phyloP scores from a whole-genome alignment of 1,284 basidiomycete genomes.

The Microbotryomycetes sp. region DNA sequence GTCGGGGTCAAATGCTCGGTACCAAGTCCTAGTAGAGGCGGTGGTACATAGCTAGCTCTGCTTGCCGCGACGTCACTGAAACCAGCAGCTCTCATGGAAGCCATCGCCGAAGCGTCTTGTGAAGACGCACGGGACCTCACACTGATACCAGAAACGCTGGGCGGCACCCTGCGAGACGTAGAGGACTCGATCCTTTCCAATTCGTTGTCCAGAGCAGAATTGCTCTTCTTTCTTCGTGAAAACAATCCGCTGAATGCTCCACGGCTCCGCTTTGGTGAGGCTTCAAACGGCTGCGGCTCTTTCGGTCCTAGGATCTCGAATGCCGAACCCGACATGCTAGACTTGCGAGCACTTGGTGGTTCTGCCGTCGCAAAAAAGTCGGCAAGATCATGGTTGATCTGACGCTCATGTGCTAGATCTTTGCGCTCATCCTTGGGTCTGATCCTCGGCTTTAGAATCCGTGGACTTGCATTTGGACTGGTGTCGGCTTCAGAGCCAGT shows the following conservation, averaged over 20 bases:
- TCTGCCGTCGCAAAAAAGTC: constrained; percentile 11
- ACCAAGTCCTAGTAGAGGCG: background rate
- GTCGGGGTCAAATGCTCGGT: background rate
- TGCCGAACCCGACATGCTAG: background rate
- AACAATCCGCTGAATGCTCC: background rate
- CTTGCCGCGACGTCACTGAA: background rate
- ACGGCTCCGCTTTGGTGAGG: background rate
- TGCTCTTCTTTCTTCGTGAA: background rate
- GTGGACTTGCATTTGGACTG: constrained; percentile 9
- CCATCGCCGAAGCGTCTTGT: background rate
- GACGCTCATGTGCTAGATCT: constrained; percentile 22
- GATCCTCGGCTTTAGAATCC: background rate
- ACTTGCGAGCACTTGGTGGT: background rate
- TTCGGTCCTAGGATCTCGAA: background rate
- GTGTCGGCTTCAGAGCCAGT: background rate
- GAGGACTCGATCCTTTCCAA: background rate
- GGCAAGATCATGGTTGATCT: constrained; percentile 24
- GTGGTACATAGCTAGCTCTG: background rate
- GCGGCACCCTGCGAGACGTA: background rate
- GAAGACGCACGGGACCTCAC: background rate
- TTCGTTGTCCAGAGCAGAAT: background rate
- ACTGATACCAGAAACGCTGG: background rate
- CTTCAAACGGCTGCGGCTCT: background rate
- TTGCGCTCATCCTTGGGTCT: constrained; percentile 23
- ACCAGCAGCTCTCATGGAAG: background rate